phyloP scores from a whole-genome alignment of 345 rosid species.

The Nephelium lappaceum region DNA sequence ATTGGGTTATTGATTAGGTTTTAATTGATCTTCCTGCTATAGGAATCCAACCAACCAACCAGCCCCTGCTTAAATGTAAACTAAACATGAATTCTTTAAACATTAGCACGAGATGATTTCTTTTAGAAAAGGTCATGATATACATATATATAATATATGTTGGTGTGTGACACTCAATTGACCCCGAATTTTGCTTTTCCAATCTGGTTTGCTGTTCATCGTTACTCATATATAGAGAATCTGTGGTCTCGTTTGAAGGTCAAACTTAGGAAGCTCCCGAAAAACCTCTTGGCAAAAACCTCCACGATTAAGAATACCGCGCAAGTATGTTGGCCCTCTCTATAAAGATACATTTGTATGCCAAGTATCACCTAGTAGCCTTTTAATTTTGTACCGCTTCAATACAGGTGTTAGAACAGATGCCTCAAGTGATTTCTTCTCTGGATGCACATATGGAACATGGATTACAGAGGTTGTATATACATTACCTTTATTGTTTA shows the following conservation, averaged over 20 bases:
- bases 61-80: no score
- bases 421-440: slow-evolving; percentile 78
- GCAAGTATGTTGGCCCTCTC: slow-evolving; percentile 47
- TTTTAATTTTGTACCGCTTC: slow-evolving; percentile 9
- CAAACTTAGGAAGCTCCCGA: slow-evolving; percentile 70
- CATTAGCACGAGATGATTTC: not conserved
- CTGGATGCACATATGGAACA: slow-evolving; percentile 82
- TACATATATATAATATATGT: not conserved
- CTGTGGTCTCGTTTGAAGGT: slow-evolving; percentile 43
- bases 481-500: not conserved
- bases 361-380: not conserved
- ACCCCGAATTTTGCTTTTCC: not conserved
- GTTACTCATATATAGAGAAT: not conserved
- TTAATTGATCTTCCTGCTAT: no score
- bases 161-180: not conserved
- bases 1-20: no score
- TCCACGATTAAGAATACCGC: slow-evolving; percentile 71
- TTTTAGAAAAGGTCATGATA: not conserved
- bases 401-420: slow-evolving; percentile 67
- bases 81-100: no score
- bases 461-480: slow-evolving; percentile 63
- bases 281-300: slow-evolving; percentile 75
- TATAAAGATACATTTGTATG: not conserved
- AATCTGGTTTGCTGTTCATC: not conserved
- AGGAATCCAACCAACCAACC: no score